Evolutionary conservation across 345 rosid genomes (phyloP), one percentile per base, ranked within the genome.

Genomic region (Hypericum perforatum): DNA sequence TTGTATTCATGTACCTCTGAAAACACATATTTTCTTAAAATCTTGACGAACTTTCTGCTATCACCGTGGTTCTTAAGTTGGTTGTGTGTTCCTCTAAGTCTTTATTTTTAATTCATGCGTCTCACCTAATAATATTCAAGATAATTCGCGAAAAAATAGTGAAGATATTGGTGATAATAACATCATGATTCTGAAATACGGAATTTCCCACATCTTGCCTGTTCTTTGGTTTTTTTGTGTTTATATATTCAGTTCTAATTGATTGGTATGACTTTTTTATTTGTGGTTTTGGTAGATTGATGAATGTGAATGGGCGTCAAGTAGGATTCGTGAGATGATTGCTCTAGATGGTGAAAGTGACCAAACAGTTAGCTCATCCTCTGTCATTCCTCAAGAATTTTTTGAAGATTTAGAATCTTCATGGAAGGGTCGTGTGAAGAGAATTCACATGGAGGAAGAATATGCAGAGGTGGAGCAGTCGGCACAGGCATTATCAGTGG

Each of bases 391-490:
- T 0, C 61, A 62, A 65, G 96, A 87, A 5, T 87, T 91, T 76
- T 87, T 91, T 53, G 86, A 79, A 62, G 96, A 87, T 71, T 78
- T 91, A 86, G 96, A 91, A 58, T 81, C 78, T 57, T 66, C 84
- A 32, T 91, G 98, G 96, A 78, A 78, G 71, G 80, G 94, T 14
- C 92, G 90, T 13, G 78, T 91, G 39, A 91, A 85, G 70, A 82
- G 76, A 68, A 67, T 79, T 46, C 98, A 91, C 62, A 69, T 87
- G 52, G 80, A 81, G 58, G 73, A 81, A 58, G 85, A 83, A 73
- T 71, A 72, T 65, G 70, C 70, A 39, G 79, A 74, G 68, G 94
- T 87, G 37, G 83, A 68, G 67, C 68, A 54, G 57, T 77, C 88
- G 41, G 95, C 85, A 11, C 72, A 73, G 68, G 86, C 81, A 56